Conservation (phyloP, 1,284 basidiomycete genomes). For the Tilletia caries region DNA sequence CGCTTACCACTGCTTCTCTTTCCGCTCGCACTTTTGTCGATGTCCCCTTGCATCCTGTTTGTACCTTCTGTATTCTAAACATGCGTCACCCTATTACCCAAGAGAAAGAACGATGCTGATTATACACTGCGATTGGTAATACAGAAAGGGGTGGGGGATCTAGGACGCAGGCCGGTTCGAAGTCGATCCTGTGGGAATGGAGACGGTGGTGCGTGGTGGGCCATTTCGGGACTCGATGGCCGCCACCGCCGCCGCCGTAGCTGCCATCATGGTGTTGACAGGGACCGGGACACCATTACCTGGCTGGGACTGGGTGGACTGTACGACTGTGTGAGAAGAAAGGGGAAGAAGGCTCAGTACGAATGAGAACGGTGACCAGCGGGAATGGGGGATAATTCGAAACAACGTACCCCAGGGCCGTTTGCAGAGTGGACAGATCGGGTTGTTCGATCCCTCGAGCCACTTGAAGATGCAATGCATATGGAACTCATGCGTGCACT, state of each 20-base stretch:
- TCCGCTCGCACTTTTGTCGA: too few relatives aligned
- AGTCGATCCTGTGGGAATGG: too few relatives aligned
- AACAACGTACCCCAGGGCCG: conserved; percentile 37
- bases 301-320: background rate
- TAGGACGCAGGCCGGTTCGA: too few relatives aligned
- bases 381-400: too few relatives aligned
- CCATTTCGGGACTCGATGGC: too few relatives aligned
- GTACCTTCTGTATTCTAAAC: background rate
- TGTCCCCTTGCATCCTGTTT: background rate
- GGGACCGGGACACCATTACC: background rate
- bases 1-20: background rate
- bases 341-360: too few relatives aligned
- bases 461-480: conserved; percentile 52
- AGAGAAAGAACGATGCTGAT: too few relatives aligned
- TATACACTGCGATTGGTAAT: too few relatives aligned
- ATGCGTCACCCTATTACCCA: too few relatives aligned
- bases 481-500: conserved; percentile 52
- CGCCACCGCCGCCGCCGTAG: background rate
- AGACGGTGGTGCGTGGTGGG: too few relatives aligned
- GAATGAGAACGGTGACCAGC: too few relatives aligned
- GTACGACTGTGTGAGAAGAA: background rate
- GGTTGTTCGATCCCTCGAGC: conserved; percentile 38
- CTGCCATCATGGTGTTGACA: background rate
- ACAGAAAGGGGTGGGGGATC: too few relatives aligned
- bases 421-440: conserved; percentile 35